Evolutionary conservation across 345 rosid species (phyloP), one percentile per base, ranked within the genome.

Genomic region (Eucalyptus urophylla): DNA sequence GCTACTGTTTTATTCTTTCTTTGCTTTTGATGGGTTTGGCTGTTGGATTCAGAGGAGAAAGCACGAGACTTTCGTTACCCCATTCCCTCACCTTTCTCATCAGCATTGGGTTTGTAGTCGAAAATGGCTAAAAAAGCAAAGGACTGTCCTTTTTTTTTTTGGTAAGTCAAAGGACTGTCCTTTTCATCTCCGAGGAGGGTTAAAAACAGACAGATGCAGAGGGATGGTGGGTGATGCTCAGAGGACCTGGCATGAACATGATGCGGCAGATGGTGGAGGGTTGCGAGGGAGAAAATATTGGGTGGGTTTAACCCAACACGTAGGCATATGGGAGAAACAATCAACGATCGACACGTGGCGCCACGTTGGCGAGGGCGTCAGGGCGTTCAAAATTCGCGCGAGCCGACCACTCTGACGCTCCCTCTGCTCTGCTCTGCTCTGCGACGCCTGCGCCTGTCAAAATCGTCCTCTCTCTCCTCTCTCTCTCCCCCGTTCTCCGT

Each of bases 101-200:
- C 93, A 91, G 49, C 53, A 37, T 65, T 13, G 86, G 58, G 40
- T 83, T 60, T 80, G 85, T 67, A 13, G 90, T 86, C 56, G 47
- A 90, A 94, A 95, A 91, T 89, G 91, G 94, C 89, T 89, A 93
- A 92, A 93, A 91, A 80, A 90, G 92, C 89, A 86, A 88, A 89
- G 87, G 47, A 86, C 92, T 91, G 88, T 87, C 25, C 11, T 27
- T 80, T 80, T 86, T n/a, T n/a, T n/a, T n/a, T n/a, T n/a, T n/a
- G n/a, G n/a, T n/a, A n/a, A n/a, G n/a, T n/a, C 89, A 86, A 88
- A 89, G 87, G 47, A 86, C 92, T 91, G 88, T 87, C 25, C 11
- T 29, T 80, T 80, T 86, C 9, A 13, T 27, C 60, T 50, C 87
- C 19, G 47, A 14, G 19, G n/a, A 58, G 51, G 51, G 51, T 14